Percentiles rank a stretch among this genome's conserved stretches.
Evolutionary conservation across 108 stramenopile species (phyloP).

Genomic region (Fragilaria crotonensis): DNA sequence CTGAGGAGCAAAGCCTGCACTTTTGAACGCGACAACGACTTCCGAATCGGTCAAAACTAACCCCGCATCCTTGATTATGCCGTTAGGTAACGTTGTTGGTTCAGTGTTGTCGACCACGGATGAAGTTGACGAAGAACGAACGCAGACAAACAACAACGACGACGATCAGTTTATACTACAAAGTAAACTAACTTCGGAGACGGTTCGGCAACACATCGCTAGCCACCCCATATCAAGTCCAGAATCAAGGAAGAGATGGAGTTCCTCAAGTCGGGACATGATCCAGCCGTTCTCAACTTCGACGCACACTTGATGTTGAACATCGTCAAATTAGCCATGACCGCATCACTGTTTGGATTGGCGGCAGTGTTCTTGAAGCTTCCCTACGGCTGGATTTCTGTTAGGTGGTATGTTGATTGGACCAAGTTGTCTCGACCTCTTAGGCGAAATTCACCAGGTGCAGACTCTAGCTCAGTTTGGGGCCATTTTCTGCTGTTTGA

Average conservation of each 20-base stretch:
- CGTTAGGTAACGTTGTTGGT: too few species aligned
- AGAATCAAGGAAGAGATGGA: conserved; percentile 1
- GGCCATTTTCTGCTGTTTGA: conserved; percentile 6
- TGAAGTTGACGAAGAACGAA: neutral
- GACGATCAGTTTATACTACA: neutral
- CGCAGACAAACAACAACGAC: neutral
- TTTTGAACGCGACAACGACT: neutral
- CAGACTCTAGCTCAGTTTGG: conserved; percentile 6
- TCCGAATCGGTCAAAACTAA: neutral
- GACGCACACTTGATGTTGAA: neutral
- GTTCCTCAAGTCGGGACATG: neutral
- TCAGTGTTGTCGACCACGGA: neutral
- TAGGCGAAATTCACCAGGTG: conserved; percentile 1
- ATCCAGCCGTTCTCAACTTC: conserved; percentile 4
- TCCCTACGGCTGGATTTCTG: conserved; percentile 7
- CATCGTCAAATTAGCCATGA: conserved; percentile 5
- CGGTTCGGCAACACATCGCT: neutral
- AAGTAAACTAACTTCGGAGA: neutral
- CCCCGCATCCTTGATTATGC: too few species aligned
- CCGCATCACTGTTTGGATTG: conserved; percentile 2
- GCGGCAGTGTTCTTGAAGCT: neutral
- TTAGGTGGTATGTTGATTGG: conserved; percentile 8
- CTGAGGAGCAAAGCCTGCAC: neutral
- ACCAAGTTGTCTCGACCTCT: conserved; percentile 1
- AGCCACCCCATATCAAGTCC: neutral